Base-by-base conservation (phyloP, 2,329 filamentous ascomycete genomes). In the Zymoseptoria brevis region DNA sequence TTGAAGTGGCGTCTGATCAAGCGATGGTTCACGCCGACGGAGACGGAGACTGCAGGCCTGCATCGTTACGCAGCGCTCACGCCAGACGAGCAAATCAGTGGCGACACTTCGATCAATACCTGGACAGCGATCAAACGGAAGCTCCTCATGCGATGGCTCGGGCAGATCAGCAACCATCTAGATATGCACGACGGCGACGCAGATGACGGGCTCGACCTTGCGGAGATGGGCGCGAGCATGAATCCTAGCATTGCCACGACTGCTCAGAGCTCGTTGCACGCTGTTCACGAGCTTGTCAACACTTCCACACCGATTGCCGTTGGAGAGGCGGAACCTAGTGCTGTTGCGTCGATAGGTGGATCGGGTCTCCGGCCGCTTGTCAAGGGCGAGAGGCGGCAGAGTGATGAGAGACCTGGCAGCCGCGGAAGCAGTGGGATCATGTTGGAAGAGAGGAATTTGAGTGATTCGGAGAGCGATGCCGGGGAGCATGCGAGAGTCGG, bases 1-100 rank as follows among this genome's bases (percentile, higher is more conserved):
- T 22, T 79, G 1, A 81, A 80, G 65, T 82, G 80, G 80, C 68
- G 70, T 2, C 65, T 81, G 1, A 69, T 82, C 6, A 74, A 70
- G 4, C 64, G 64, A 3, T 82, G 80, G 79, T 79, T 79, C 62
- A 67, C 70, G 29, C 71, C 71, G 0, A 73, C 75, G 22, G 75
- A 70, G 56, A 77, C 76, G 2, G 76, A 75, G 52, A 65, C 64
- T 19, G 62, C 59, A 50, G 54, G 41, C 26, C 69, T 70, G 9
- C 35, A 45, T 16, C 35, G 16, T 16, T 70, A 66, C 52, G 65
- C 57, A 24, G 68, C 72, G 11, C 67, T 74, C 35, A 62, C 69
- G 5, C 49, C 59, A 8, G 61, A 59, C 0, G 72, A 68, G 2
- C 69, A 60, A n/a, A 60, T 70, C 22, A 69, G 75, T n/a, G 74